Conservation (phyloP, 805 yeast genomes). For the Cyberlindnera euphorbiae region DNA sequence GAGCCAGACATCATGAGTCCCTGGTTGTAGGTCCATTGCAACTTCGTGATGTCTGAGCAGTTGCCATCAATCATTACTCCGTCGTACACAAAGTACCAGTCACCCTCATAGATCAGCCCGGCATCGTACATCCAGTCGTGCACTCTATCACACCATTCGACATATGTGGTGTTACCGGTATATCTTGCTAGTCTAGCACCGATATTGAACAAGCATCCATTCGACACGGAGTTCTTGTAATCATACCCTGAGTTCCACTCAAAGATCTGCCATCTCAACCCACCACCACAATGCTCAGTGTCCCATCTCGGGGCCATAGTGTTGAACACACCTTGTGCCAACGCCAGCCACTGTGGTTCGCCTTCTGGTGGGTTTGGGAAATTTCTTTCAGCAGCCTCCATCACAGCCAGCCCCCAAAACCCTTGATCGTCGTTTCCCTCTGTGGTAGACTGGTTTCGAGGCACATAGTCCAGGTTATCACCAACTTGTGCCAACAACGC, state of each 20-base stretch:
- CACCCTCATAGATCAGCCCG: conserved; percentile 29
- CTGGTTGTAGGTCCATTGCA: conserved; percentile 67
- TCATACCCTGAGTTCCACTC: conserved; percentile 92
- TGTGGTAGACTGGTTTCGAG: conserved; percentile 80
- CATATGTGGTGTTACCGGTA: conserved; percentile 68
- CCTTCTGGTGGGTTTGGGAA: conserved; percentile 63
- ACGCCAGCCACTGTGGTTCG: conserved; percentile 71
- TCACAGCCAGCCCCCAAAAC: conserved; percentile 92
- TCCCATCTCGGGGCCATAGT: conserved; percentile 94
- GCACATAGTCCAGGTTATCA: conserved; percentile 72
- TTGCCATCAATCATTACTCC: conserved; percentile 48
- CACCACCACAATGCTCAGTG: conserved; percentile 76
- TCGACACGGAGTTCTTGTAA: conserved; percentile 88
- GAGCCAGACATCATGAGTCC: conserved; percentile 64
- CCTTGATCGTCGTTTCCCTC: conserved; percentile 99
- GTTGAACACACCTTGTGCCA: conserved; percentile 87
- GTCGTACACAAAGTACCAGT: conserved; percentile 45
- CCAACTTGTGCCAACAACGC: conserved; percentile 75
- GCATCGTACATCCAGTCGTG: conserved; percentile 76
- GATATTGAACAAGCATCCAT: conserved; percentile 82
- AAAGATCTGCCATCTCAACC: conserved; percentile 94
- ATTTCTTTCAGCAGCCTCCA: conserved; percentile 88
- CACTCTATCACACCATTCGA: conserved; percentile 66
- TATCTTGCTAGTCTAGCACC: conserved; percentile 85
- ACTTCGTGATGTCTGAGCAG: conserved; percentile 43